A percentile compares a stretch with the other conserved stretches of the same genome.
Conservation (phyloP, 176 grass and related monocot genomes). For the Cenchrus fungigraminus region DNA sequence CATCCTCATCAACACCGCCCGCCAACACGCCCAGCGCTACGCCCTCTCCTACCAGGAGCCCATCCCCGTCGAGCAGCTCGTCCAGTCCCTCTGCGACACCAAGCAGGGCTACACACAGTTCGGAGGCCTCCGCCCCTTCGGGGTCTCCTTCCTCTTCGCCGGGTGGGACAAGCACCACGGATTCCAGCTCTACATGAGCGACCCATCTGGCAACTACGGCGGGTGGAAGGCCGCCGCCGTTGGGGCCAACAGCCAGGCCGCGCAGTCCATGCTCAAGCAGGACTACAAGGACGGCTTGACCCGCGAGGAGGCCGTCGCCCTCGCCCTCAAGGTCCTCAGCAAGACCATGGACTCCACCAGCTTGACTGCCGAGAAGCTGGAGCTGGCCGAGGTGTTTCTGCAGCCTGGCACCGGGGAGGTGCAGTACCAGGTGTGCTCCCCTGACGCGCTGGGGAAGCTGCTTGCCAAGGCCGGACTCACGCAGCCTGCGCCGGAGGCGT, state of each 20-base stretch:
- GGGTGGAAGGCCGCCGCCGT: conserved; percentile 93
- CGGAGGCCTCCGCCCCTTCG: conserved; percentile 91
- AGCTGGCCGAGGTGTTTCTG: conserved; percentile 88
- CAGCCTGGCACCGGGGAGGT: conserved; percentile 63
- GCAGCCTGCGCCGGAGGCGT: conserved; percentile 59
- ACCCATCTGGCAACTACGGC: conserved; percentile 86
- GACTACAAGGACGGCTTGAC: conserved; percentile 86
- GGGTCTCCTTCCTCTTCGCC: conserved; percentile 92
- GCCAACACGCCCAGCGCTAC: conserved; percentile 95
- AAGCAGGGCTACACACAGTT: conserved; percentile 97
- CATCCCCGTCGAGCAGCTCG: conserved; percentile 91
- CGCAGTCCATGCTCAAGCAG: conserved; percentile 96
- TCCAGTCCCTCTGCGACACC: conserved; percentile 92
- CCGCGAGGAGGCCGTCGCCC: conserved; percentile 78
- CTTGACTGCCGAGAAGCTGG: conserved; percentile 78
- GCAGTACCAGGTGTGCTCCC: conserved; percentile 84
- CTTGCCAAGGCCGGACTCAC: conserved; percentile 70
- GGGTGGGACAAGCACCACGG: conserved; percentile 92
- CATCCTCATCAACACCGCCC: conserved; percentile 92
- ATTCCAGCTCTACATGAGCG: conserved; percentile 95
- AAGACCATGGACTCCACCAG: conserved; percentile 97
- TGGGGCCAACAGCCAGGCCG: conserved; percentile 90
- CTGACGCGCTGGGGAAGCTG: conserved; percentile 63
- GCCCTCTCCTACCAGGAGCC: conserved; percentile 88
- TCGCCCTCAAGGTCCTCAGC: conserved; percentile 87